These are phyloP conservation scores for Saturnispora zaruensis DNA, from an alignment of 805 yeast genomes.

Conservation along the genomic window DNA sequence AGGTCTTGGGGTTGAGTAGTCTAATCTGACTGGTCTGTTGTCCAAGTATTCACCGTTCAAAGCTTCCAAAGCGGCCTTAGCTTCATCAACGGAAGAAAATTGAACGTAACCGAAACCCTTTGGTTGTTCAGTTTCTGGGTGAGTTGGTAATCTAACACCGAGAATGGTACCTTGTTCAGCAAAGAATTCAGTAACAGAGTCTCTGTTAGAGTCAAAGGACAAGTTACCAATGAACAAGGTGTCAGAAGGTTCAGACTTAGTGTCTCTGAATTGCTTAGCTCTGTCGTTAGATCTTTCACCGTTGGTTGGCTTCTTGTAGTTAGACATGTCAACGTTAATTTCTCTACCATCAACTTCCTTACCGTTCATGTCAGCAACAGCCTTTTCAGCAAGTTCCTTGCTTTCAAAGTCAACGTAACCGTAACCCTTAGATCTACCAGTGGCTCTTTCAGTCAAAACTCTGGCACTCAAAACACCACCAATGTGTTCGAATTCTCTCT, in stretches of 20 bases:
- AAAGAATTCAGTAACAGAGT: conserved; percentile 63
- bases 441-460: conserved; percentile 81
- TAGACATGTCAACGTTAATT: conserved; percentile 86
- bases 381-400: conserved; percentile 75
- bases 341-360: conserved; percentile 96
- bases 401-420: conserved; percentile 92
- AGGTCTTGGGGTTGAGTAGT: conserved; percentile 76
- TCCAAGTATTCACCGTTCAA: conserved; percentile 83
- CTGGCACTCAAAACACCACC: conserved; percentile 87
- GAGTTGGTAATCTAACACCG: conserved; percentile 92
- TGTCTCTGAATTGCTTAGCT: conserved; percentile 85
- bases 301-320: conserved; percentile 52
- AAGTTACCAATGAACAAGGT: conserved; percentile 94
- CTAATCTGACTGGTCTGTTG: conserved; percentile 92
- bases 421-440: conserved; percentile 90
- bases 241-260: conserved; percentile 86
- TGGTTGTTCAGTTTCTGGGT: conserved; percentile 97
- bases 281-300: conserved; percentile 56
- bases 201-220: conserved; percentile 84
- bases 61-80: conserved; percentile 78
- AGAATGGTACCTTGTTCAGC: conserved; percentile 73
- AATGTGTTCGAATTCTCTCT: conserved; percentile 68
- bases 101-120: conserved; percentile 99
- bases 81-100: conserved; percentile 78
- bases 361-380: conserved; percentile 78